phyloP scores from a whole-genome alignment of 305 asterid species.

The Vinca major region DNA sequence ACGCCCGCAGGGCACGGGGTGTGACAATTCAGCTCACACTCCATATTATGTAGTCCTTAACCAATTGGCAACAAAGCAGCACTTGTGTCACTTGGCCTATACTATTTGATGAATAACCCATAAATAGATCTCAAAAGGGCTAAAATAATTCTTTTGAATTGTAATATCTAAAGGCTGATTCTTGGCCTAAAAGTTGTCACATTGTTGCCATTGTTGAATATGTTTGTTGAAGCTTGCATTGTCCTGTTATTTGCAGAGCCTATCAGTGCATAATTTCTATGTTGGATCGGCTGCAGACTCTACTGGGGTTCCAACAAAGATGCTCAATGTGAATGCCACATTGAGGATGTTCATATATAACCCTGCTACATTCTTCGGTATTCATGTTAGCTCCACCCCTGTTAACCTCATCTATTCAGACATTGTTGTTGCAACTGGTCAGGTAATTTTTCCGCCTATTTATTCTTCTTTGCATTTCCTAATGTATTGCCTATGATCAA shows the following conservation, averaged over 20 bases:
- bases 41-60: not conserved
- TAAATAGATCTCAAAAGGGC: no score
- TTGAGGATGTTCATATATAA: slow-evolving; percentile 60
- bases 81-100: not conserved
- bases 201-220: not conserved
- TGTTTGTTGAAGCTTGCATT: not conserved
- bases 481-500: not conserved
- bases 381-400: slow-evolving; percentile 72
- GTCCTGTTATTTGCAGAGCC: slow-evolving; percentile 44
- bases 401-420: slow-evolving; percentile 66
- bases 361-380: slow-evolving; percentile 85
- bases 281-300: slow-evolving; percentile 63
- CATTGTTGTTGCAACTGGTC: slow-evolving; percentile 66
- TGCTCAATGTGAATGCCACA: slow-evolving; percentile 65
- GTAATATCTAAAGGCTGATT: no score
- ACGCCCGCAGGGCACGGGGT: no score
- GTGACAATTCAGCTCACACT: no score
- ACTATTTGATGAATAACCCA: not conserved
- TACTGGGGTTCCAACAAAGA: slow-evolving; percentile 69
- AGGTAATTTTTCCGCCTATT: slow-evolving; percentile 33
- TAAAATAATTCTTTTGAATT: no score
- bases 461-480: not conserved
- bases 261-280: slow-evolving; percentile 55
- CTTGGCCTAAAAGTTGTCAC: no score
- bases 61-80: not conserved